Evolutionary conservation across 371 early-diverging fungal species (phyloP), one percentile per base, ranked within the genome.

Genomic region (Rhizomucor pusillus): DNA sequence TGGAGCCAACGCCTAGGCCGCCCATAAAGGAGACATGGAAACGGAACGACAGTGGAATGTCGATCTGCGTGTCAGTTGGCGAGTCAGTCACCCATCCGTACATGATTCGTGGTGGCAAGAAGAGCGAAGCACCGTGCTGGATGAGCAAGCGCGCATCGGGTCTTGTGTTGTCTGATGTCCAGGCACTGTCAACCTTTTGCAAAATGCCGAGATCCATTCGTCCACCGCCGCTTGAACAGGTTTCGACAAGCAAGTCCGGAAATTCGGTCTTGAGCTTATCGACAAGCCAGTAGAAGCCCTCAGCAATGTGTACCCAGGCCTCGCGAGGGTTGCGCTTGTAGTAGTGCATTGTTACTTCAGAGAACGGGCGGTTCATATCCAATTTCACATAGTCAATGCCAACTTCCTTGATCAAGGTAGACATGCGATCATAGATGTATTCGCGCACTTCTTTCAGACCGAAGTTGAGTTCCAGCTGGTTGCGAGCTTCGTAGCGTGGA

Each of bases 351-450:
- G 54, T 29, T 12, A 48, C 48, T 29, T 49, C 49, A 20, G 50
- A 43, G 14, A 74, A 58, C 5, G 75, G 71, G 16, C 78, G 51
- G 20, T 77, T 77, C 71, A 74, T 73, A 41, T 77, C 78, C 75
- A 72, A 74, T 43, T 77, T 77, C 40, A 74, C 69, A 56, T 71
- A 77, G 22, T 71, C 69, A 13, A 75, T 45, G 7, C 59, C 67
- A 10, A 58, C 54, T 18, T 50, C 53, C 1, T 39, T 44, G 41
- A 77, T 56, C 0, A 66, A 54, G 9, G 34, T 41, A 0, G 33
- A 20, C 7, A 71, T 22, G 9, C 59, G 49, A 0, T 51, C 41
- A 41, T 52, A 52, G 7, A 73, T 12, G 51, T 67, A 68, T 0
- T 63, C 49, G 12, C 52, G 50, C 0, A 77, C 78, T 40, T 77